Base-by-base conservation (phyloP, 139 green algal species). In the Zygnema cylindricum region DNA sequence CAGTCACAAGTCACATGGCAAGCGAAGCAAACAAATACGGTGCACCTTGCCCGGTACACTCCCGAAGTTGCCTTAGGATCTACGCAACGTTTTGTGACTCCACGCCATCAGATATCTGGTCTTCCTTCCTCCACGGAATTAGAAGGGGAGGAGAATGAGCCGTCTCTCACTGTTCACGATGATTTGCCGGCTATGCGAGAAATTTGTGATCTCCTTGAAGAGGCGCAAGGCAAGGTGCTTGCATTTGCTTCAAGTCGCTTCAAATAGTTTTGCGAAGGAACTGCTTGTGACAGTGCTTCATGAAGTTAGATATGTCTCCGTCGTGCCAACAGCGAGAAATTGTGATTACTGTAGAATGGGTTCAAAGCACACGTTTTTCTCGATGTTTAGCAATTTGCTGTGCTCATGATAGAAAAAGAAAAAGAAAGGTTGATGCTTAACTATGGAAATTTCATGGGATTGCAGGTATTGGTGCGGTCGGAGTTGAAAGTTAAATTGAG, bases 401-500 rank as follows among this genome's bases (percentile, higher is more conserved):
- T n/a, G n/a, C n/a, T n/a, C n/a, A n/a, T n/a, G n/a, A n/a, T n/a
- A n/a, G n/a, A n/a, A n/a, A n/a, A n/a, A n/a, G n/a, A n/a, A n/a
- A n/a, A n/a, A n/a, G n/a, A n/a, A n/a, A n/a, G n/a, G n/a, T n/a
- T n/a, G n/a, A n/a, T n/a, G n/a, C n/a, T n/a, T n/a, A n/a, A n/a
- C n/a, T n/a, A n/a, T n/a, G n/a, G n/a, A n/a, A n/a, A n/a, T n/a
- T n/a, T n/a, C n/a, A 54, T 7, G 71, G 71, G 71, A 16, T 23
- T 41, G 71, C 84, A 89, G 85, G 85, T 89, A 22, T 76, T 89
- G 0, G 85, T 89, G 39, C 25, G 42, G n/a, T 32, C 0, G 7
- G 85, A 89, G 55, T 49, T 89, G 39, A 89, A 89, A 38, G 76
- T 43, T 3, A 89, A 30, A 49, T 76, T 89, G 16, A 78, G 55